Base-by-base conservation (phyloP, 371 early-diverging fungal species). In the Mortierella sp. region DNA sequence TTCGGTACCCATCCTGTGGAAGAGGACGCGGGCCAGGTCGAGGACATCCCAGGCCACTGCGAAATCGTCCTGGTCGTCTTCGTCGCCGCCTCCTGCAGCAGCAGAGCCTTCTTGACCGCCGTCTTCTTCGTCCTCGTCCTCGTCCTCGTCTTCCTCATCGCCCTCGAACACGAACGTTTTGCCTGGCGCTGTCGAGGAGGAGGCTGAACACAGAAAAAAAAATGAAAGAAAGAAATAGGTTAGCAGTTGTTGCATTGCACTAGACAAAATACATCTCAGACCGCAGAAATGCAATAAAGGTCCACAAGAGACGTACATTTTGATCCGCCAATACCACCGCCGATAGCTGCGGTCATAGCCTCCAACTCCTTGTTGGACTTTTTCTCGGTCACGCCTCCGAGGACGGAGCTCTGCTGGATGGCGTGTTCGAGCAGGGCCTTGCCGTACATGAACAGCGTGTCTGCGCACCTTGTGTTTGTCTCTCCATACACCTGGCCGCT, bases 11-110 rank as follows among this genome's bases (percentile, higher is more conserved):
- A 85, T 82, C 52, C 94, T 90, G 65, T 91, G 89, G 72, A 93
- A 96, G 13, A 96, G 93, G 11, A 96, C 89, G 24, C 97, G 93
- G 16, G 96, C 96, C 24, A 96, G 79, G 74, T 96, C 97, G 63
- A 97, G 87, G 40, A 94, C 91, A 71, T 96, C 94, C 95, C 96
- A 97, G 2, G 97, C 97, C 3, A 93, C 87, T n/a, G 91, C 93
- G 69, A 97, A 94, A 71, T 96, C 96, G 71, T 94, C 96, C 14
- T 88, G 89, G 0, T 86, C 87, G 13, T 85, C 82, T 22, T 87
- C 91, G 24, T 82, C 89, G 0, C 81, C 91, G 29, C 76, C 89
- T 7, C 43, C 83, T 22, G 40, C 65, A n/a, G n/a, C n/a, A n/a
- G n/a, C n/a, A n/a, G n/a, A n/a, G 37, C 77, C 71, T 3, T 73